phyloP scores from a whole-genome alignment of 805 yeast genomes.

The Tanozyma kutaoensis region DNA sequence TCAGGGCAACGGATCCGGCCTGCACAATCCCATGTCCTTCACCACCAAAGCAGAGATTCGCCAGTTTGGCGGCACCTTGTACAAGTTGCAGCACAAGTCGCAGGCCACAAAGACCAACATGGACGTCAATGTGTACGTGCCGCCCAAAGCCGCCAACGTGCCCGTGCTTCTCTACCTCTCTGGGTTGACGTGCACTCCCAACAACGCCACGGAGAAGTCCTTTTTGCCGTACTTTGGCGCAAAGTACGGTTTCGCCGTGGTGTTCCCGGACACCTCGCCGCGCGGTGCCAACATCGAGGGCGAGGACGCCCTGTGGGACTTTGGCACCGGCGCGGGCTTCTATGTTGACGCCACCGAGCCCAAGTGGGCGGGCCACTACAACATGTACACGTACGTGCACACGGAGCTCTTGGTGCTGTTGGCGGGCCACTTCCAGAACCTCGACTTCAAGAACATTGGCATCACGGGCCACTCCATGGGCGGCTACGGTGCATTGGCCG shows the following conservation, averaged over 20 bases:
- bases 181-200: conserved; percentile 88
- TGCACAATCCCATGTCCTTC: conserved; percentile 36
- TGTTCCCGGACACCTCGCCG: conserved; percentile 96
- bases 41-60: conserved; percentile 38
- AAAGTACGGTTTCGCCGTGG: conserved; percentile 72
- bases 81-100: conserved; percentile 69
- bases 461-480: conserved; percentile 99
- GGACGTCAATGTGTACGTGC: conserved; percentile 79
- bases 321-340: conserved; percentile 94
- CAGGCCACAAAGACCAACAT: conserved; percentile 49
- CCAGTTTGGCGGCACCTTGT: conserved; percentile 62
- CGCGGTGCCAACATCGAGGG: conserved; percentile 69
- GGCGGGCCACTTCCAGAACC: conserved; percentile 22
- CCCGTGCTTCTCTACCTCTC: conserved; percentile 76
- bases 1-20: no score
- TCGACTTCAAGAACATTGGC: conserved; percentile 56
- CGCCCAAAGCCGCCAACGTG: conserved; percentile 28
- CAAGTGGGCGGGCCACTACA: conserved; percentile 62
- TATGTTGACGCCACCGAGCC: conserved; percentile 72
- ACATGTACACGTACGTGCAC: conserved; percentile 77
- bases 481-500: conserved; percentile 81
- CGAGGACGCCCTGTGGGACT: conserved; percentile 77
- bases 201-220: conserved; percentile 90
- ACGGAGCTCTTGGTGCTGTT: conserved; percentile 53
- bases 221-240: conserved; percentile 72